A percentile compares a stretch with the other conserved stretches of the same genome.
Evolutionary conservation across 2,329 filamentous ascomycete species (phyloP).

Genomic region (Fusarium graminum): DNA sequence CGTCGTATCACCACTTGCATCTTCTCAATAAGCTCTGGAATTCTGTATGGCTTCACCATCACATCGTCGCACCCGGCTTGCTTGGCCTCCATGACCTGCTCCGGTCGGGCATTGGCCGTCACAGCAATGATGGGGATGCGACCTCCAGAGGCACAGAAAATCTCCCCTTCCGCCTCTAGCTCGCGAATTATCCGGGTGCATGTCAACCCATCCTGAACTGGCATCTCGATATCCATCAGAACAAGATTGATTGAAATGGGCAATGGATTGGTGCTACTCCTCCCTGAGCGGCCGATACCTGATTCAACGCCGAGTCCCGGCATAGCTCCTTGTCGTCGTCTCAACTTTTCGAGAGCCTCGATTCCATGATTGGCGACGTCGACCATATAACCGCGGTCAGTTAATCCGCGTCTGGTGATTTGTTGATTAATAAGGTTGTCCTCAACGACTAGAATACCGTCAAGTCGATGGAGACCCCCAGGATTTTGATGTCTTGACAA

Average conservation of each 20-base stretch:
- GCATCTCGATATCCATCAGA: constrained; percentile 84
- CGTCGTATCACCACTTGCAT: constrained; percentile 64
- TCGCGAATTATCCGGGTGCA: constrained; percentile 75
- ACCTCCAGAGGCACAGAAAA: constrained; percentile 61
- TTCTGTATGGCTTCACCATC: constrained; percentile 78
- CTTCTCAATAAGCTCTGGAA: constrained; percentile 71
- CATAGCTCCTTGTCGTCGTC: constrained; percentile 37
- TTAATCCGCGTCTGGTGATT: constrained; percentile 65
- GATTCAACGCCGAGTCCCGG: constrained; percentile 34
- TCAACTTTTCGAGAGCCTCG: constrained; percentile 66
- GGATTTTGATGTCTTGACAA: constrained; percentile 46
- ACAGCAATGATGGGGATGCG: constrained; percentile 74
- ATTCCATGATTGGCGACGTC: constrained; percentile 69
- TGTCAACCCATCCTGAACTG: constrained; percentile 76
- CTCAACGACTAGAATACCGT: constrained; percentile 67
- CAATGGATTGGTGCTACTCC: constrained; percentile 26
- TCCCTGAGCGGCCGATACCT: constrained; percentile 22
- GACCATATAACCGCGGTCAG: constrained; percentile 63
- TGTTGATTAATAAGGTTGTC: constrained; percentile 73
- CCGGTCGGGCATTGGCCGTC: constrained; percentile 75
- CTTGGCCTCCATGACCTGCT: constrained; percentile 68
- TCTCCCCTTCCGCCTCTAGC: constrained; percentile 66
- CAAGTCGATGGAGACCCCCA: constrained; percentile 51
- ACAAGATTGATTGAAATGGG: constrained; percentile 68
- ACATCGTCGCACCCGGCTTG: constrained; percentile 72